These are phyloP conservation scores for Penicillium cosmopolitanum DNA, from an alignment of 495 filamentous ascomycete species.

Conservation along the genomic window DNA sequence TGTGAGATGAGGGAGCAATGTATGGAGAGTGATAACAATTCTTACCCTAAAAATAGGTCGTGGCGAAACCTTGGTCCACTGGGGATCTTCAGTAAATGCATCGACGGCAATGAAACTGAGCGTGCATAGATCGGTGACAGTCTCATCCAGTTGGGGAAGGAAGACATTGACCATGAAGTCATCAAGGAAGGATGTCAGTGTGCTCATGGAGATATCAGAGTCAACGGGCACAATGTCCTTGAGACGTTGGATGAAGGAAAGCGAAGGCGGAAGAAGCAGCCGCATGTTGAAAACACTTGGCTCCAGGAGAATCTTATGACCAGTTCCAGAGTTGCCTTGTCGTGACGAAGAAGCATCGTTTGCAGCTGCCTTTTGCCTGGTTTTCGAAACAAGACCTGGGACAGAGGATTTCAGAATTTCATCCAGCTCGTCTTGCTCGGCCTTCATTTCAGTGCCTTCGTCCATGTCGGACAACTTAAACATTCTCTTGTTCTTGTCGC, in stretches of 20 bases:
- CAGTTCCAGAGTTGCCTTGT: constrained; percentile 62
- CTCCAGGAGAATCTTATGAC: constrained; percentile 87
- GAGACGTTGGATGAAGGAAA: constrained; percentile 87
- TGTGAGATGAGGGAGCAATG: background rate
- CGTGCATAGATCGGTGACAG: constrained; percentile 83
- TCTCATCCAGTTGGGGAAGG: constrained; percentile 94
- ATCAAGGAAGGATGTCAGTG: constrained; percentile 92
- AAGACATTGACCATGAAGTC: constrained; percentile 99
- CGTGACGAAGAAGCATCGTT: constrained; percentile 41
- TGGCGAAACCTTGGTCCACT: constrained; percentile 76
- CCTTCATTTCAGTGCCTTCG: constrained; percentile 69
- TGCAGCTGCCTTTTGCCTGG: constrained; percentile 49
- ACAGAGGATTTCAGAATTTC: constrained; percentile 88
- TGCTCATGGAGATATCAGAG: constrained; percentile 82
- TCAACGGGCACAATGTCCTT: constrained; percentile 88
- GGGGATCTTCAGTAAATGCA: constrained; percentile 83
- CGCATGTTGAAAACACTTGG: constrained; percentile 99
- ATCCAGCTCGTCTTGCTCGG: constrained; percentile 88
- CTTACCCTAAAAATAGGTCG: constrained; percentile 81
- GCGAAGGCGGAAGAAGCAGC: constrained; percentile 86
- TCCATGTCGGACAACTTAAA: constrained; percentile 91
- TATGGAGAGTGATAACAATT: constrained; percentile 1
- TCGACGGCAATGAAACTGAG: constrained; percentile 81
- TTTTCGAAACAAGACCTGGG: constrained; percentile 85
- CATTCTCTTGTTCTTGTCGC: constrained; percentile 77